These are phyloP conservation scores for Platismatia glauca DNA, from an alignment of 495 filamentous ascomycete species.

Conservation along the genomic window DNA sequence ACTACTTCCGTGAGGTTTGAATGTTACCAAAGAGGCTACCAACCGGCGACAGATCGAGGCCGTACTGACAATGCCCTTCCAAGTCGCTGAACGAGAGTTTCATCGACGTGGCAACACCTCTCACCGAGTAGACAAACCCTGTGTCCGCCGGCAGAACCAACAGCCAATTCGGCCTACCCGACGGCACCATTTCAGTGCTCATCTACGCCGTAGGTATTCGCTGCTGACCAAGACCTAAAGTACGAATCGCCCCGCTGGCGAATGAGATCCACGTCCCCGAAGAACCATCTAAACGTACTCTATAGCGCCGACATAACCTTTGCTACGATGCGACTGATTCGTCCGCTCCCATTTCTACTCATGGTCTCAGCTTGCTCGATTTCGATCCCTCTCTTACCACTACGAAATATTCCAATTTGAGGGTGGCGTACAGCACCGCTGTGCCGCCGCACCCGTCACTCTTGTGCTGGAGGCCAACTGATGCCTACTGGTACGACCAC, in stretches of 20 bases:
- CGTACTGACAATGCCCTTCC: background rate
- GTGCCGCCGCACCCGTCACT: too few relatives aligned
- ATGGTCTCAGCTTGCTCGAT: too few relatives aligned
- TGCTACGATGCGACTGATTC: too few relatives aligned
- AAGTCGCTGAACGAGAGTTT: background rate
- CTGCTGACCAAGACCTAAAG: background rate
- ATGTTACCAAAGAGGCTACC: background rate
- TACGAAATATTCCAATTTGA: too few relatives aligned
- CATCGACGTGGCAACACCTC: background rate
- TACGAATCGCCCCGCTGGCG: background rate
- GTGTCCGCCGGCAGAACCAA: background rate
- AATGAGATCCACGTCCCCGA: too few relatives aligned
- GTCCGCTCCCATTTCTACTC: too few relatives aligned
- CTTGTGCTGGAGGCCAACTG: too few relatives aligned
- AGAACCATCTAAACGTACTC: too few relatives aligned
- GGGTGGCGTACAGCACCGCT: too few relatives aligned
- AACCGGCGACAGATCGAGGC: background rate
- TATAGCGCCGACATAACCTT: too few relatives aligned
- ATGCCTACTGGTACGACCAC: too few relatives aligned
- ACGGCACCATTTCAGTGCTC: background rate
- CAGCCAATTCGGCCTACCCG: background rate
- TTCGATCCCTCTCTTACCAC: too few relatives aligned
- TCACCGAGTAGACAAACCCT: background rate
- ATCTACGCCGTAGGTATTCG: background rate
- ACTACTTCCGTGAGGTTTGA: background rate